These are phyloP conservation scores for Sclerotinia sclerotiorum DNA, from an alignment of 2,329 filamentous ascomycete species.

Conservation along the genomic window DNA sequence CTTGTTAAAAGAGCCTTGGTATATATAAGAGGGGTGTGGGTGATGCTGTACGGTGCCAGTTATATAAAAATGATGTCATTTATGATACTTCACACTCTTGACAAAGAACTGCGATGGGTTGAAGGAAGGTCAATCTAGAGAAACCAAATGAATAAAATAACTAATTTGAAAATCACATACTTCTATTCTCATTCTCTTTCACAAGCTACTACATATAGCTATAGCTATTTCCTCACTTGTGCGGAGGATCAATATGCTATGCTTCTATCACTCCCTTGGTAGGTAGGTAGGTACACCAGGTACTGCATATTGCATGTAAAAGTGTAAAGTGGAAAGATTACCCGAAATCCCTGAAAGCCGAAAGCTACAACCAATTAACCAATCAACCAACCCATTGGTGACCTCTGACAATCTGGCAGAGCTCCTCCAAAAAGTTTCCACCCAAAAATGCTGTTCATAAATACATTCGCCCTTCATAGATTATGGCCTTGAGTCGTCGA, in stretches of 20 bases:
- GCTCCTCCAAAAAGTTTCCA: conserved; percentile 25
- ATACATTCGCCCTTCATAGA: conserved; percentile 36
- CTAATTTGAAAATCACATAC: not conserved
- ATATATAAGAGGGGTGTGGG: too few species aligned
- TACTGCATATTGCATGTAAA: not conserved
- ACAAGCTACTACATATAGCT: too few species aligned
- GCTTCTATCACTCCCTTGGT: not conserved
- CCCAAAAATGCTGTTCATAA: conserved; percentile 38
- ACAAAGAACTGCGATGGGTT: not conserved
- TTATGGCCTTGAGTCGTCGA: conserved; percentile 71
- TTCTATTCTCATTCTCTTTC: not conserved
- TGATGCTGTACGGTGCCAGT: too few species aligned
- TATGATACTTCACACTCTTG: not conserved
- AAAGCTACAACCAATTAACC: conserved; percentile 11
- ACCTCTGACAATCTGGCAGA: conserved; percentile 25
- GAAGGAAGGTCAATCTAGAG: not conserved
- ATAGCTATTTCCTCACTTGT: not conserved
- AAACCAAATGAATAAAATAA: not conserved
- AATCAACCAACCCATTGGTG: conserved; percentile 16
- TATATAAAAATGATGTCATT: not conserved
- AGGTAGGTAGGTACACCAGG: too few species aligned
- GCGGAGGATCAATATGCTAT: not conserved
- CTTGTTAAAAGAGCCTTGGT: not conserved
- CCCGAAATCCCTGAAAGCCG: conserved; percentile 26
- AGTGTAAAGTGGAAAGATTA: conserved; percentile 26